Evolutionary conservation across 257 asterid genomes (phyloP), one percentile per base, ranked within the genome.

Genomic region (Capsicum rhomboideum): DNA sequence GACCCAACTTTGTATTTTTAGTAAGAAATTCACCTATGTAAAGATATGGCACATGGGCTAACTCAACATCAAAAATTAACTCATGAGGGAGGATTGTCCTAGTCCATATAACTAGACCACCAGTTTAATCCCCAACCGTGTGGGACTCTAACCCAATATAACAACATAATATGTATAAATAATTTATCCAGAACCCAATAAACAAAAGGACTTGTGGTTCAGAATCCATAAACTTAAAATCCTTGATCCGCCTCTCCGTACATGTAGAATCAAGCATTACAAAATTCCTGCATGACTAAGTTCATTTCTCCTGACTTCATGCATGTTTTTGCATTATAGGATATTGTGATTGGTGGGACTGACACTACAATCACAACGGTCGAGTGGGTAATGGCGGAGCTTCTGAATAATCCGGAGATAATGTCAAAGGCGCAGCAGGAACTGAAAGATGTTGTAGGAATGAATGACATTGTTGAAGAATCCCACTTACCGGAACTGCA

Each of bases 331-430:
- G 44, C 58, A 0, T 2, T 14, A 72, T 64, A 90, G 94, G 88
- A 88, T 16, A 77, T 89, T 54, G 42, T 87, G 9, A 29, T 59
- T 2, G 93, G 89, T 2, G 93, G 90, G 11, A 83, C 89, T 0
- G 93, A 90, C 79, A 87, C 93, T 0, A 82, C 89, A 34, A 85
- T 87, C 4, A 89, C 89, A 0, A 84, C 20, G 6, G 82, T 82
- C 21, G 90, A 90, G 67, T 87, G 87, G 86, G 89, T 63, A 4
- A 90, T 90, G 88, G 37, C 90, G 3, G 91, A 84, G 75, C 42
- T 91, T 34, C 14, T 91, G 23, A 77, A 86, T 26, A 80, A 53
- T 34, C 87, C 84, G 0, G 59, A 89, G 2, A 84, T 75, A 6
- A 83, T 87, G 86, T 21, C 78, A 82, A 85, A 44, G 83, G 89